Evolutionary conservation across 257 asterid genomes (phyloP), one percentile per base, ranked within the genome.

Genomic region (Handroanthus guayacan): DNA sequence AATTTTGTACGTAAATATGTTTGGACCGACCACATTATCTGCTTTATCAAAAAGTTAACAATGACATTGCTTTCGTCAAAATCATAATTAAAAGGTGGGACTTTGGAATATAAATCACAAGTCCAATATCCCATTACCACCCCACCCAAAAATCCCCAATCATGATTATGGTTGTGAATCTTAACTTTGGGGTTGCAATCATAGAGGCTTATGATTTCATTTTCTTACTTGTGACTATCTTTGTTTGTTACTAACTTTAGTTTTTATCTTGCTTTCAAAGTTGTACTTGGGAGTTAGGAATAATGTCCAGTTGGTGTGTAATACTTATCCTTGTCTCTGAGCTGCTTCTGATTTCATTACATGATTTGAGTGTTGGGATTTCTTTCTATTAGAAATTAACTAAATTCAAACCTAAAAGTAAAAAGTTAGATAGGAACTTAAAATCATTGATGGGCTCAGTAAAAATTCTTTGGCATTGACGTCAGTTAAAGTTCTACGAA

Each of bases 21-120:
- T 62, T 56, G 64, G 64, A 34, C 64, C 71, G 64, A 74, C 63
- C 64, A 74, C 62, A 38, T n/a, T 50, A 3, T 50, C 51, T 16
- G 4, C 64, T 36, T 74, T 48, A 13, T 16, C 71, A 17, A 48
- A 74, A 37, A 62, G 54, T 37, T 74, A 43, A 73, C 25, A 41
- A 41, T 64, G 16, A 64, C 52, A 64, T 18, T 45, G 62, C 77
- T 31, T 72, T 34, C 45, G 69, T 8, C 69, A 47, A 73, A 58
- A 45, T 44, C 67, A 72, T 67, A 61, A 44, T 61, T 45, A 31
- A 60, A 45, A 60, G 61, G 25, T 72, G 55, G 55, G 62, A 50
- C 31, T 25, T 25, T 25, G 1, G 31, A 25, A 25, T 25, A 25
- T 44, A 66, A 44, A 66, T 44, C 39, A 20, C 17, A 45, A 47